Base-by-base conservation (phyloP, 2,329 filamentous ascomycete genomes). In the Clathrospora elynae region DNA sequence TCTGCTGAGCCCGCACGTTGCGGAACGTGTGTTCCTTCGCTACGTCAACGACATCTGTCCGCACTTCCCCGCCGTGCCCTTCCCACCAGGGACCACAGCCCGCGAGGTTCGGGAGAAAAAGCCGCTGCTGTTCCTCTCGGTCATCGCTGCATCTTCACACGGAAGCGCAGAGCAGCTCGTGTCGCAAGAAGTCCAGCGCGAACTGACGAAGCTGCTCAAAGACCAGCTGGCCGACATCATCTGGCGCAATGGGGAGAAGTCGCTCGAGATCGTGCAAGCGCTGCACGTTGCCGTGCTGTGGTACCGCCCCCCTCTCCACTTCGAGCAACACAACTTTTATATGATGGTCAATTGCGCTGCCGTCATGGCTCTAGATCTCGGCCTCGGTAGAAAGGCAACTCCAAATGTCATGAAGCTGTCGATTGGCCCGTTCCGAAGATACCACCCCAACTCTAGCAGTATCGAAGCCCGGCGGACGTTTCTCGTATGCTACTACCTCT, bases 311-410 rank as follows among this genome's bases (percentile, higher is more conserved):
- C 90, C 90, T 0, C 85, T 92, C 54, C 81, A 87, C 57, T 88
- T 88, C 46, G 88, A 95, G 61, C 87, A 93, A 71, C 82, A 92
- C 61, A 93, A 93, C 64, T 95, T 93, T 67, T 95, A 93, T 71
- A 88, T 92, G 72, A 79, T 93, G 53, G 83, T 90, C 31, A 88
- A 95, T 66, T 83, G 89, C 62, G 86, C 87, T 2, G 85, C 85
- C 33, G 80, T 89, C 56, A 88, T 95, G 84, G 86, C 86, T 17
- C 83, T 95, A 40, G 90, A 95, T 57, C 79, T 95, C 22, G 90
- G 90, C 0, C 79, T 95, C 5, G 87, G 85, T 11, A 80, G 81
- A 50, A 75, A 77, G 76, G 59, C 75, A 70, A 53, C 49, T 62
- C 74, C 56, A n/a, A 72, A 66, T 22, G 60, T 68, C 17, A 65